Conservation (phyloP, 805 yeast genomes). For the Dipodascus geniculatus region DNA sequence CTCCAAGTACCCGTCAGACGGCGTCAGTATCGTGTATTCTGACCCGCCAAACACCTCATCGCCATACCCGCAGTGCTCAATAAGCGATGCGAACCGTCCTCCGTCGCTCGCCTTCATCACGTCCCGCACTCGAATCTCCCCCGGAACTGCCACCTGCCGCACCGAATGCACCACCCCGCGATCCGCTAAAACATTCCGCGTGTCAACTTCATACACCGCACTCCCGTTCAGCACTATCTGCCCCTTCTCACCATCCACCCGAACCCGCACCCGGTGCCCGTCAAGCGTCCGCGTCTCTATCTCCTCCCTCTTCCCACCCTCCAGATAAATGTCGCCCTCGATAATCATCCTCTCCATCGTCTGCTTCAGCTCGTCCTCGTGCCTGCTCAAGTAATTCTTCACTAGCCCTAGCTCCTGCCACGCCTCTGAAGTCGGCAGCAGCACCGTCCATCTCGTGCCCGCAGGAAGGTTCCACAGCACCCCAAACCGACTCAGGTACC, state of each 20-base stretch:
- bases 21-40: slow-evolving; percentile 57
- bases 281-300: slow-evolving; percentile 5
- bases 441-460: slow-evolving; percentile 60
- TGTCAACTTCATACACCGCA: slow-evolving; percentile 15
- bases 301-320: slow-evolving; percentile 29
- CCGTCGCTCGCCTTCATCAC: not conserved
- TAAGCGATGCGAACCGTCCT: not conserved
- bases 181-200: slow-evolving; percentile 59
- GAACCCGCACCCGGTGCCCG: slow-evolving; percentile 6
- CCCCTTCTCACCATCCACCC: slow-evolving; percentile 14
- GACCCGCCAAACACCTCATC: slow-evolving; percentile 24
- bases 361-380: slow-evolving; percentile 37
- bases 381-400: slow-evolving; percentile 42
- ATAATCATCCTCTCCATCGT: slow-evolving; percentile 50
- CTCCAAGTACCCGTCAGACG: slow-evolving; percentile 47
- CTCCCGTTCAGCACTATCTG: not conserved
- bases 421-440: slow-evolving; percentile 65
- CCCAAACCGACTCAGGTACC: slow-evolving; percentile 40
- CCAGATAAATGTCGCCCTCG: slow-evolving; percentile 56
- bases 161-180: slow-evolving; percentile 80
- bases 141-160: slow-evolving; percentile 45
- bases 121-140: slow-evolving; percentile 28
- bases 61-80: not conserved
- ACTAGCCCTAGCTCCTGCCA: slow-evolving; percentile 59
- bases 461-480: slow-evolving; percentile 38